Evolutionary conservation across 345 rosid genomes (phyloP).

Genomic region (Pseudoturritis turrita): DNA sequence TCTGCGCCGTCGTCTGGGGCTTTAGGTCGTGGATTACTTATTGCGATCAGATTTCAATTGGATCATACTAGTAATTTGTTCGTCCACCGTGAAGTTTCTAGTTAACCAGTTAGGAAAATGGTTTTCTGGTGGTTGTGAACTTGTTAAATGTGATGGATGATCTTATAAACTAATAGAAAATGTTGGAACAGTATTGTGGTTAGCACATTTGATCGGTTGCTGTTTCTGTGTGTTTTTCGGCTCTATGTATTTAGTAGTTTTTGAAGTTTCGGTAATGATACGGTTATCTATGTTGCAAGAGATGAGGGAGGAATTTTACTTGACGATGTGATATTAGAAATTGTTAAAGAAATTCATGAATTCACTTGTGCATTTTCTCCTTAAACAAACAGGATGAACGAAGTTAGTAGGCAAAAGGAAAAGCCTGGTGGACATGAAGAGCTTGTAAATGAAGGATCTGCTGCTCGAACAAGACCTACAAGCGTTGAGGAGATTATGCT

Average conservation of each 20-base stretch:
- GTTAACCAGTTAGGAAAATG: not conserved
- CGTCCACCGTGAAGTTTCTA: not conserved
- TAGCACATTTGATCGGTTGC: constrained; percentile 12
- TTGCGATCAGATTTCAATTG: constrained; percentile 11
- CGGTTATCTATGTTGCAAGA: not conserved
- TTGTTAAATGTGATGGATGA: not conserved
- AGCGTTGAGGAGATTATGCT: constrained; percentile 74
- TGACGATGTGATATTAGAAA: not conserved
- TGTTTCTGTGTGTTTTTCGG: not conserved
- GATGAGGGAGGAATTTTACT: not conserved
- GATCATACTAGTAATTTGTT: not conserved
- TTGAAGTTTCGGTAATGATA: constrained; percentile 2
- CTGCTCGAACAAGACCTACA: constrained; percentile 90
- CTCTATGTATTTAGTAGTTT: not conserved
- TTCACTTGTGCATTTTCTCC: not conserved
- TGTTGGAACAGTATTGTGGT: not conserved
- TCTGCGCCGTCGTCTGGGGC: not conserved
- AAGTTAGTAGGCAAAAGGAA: constrained; percentile 39
- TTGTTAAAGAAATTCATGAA: not conserved
- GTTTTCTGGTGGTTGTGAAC: not conserved
- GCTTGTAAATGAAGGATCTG: constrained; percentile 45
- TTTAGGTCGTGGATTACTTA: constrained; percentile 8
- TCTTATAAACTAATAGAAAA: not conserved
- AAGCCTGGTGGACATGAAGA: constrained; percentile 35
- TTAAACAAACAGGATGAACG: constrained; percentile 46